phyloP scores from a whole-genome alignment of 768 basidiomycete species.

The Fibroporia radiculosa region DNA sequence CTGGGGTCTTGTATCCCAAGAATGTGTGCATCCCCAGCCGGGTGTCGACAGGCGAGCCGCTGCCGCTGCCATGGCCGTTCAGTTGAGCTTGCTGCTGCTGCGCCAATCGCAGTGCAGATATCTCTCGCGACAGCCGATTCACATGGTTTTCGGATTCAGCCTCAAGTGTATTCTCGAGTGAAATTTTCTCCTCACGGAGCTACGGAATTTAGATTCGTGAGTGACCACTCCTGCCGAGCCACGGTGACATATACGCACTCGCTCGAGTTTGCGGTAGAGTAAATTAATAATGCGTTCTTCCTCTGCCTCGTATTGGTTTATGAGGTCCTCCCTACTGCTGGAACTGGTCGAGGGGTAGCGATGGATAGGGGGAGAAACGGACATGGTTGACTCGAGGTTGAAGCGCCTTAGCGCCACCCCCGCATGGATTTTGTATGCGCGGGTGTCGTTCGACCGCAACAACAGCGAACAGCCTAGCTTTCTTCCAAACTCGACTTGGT shows the following conservation, averaged over 20 bases:
- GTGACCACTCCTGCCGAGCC: background rate
- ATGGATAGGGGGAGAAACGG: constrained; percentile 48
- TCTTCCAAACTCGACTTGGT: too few relatives aligned
- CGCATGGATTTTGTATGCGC: too few relatives aligned
- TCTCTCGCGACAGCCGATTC: constrained; percentile 64
- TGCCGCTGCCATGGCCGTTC: constrained; percentile 23
- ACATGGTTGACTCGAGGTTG: constrained; percentile 21
- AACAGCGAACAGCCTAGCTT: too few relatives aligned
- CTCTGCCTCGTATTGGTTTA: constrained; percentile 86
- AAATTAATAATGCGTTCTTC: constrained; percentile 85
- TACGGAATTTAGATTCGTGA: constrained; percentile 22
- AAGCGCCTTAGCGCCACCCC: too few relatives aligned
- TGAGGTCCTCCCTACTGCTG: constrained; percentile 61
- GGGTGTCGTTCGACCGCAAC: too few relatives aligned
- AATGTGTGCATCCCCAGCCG: constrained; percentile 7
- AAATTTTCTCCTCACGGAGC: constrained; percentile 82
- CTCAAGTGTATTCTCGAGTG: constrained; percentile 73
- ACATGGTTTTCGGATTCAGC: constrained; percentile 85
- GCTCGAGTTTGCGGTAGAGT: constrained; percentile 75
- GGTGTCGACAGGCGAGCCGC: constrained; percentile 15
- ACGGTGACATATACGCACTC: constrained; percentile 41
- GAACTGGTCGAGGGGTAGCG: constrained; percentile 49
- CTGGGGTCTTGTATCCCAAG: constrained; percentile 9
- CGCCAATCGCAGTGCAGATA: constrained; percentile 53
- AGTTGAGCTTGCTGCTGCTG: constrained; percentile 43